Evolutionary conservation across 1,284 basidiomycete species (phyloP), one percentile per base, ranked within the genome.

Genomic region (Trichosporon coremiiforme): DNA sequence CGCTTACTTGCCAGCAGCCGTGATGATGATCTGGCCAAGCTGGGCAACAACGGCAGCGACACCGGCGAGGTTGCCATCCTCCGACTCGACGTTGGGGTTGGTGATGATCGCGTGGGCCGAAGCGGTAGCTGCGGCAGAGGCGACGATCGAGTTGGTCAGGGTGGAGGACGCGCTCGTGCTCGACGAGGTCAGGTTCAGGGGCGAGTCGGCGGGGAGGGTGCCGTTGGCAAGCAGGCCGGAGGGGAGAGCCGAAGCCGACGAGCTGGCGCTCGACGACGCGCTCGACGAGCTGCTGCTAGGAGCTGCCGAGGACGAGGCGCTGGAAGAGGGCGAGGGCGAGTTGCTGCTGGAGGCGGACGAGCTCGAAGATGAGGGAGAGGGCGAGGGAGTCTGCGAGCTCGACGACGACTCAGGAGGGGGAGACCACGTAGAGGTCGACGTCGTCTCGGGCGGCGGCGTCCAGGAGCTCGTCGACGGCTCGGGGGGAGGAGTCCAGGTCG

Each of bases 241-340:
- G 31, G 57, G 15, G 13, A 31, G 57, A 2, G 57, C 57, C 12
- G 57, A 60, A 2, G 55, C 25, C 9, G 55, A 57, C 8, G 29
- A 31, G 55, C 55, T 57, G 55, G 22, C 22, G 55, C 55, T 57
- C 12, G 55, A 29, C 29, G 55, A 38, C 36, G 12, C 7, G 55
- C 57, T 60, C 57, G 57, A 17, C 57, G 57, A 60, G 57, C 31
- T 60, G 57, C 57, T 60, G 57, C 57, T 60, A 60, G 57, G 22
- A 33, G 29, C 57, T 12, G 29, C 22, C 57, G 57, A 33, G 29
- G 57, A 35, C 29, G 57, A 17, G 57, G 29, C 31, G 57, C 20
- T 60, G 7, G 31, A 35, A 13, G 57, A 60, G 29, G 55, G 22
- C 20, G 50, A 53, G 22, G 50, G 22, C 50, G 53, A 55, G 41